Percentiles rank a stretch among this genome's conserved stretches.
These are phyloP conservation scores for Sporothrix globosa DNA, from an alignment of 2,329 filamentous ascomycete species.

Conservation along the genomic window DNA sequence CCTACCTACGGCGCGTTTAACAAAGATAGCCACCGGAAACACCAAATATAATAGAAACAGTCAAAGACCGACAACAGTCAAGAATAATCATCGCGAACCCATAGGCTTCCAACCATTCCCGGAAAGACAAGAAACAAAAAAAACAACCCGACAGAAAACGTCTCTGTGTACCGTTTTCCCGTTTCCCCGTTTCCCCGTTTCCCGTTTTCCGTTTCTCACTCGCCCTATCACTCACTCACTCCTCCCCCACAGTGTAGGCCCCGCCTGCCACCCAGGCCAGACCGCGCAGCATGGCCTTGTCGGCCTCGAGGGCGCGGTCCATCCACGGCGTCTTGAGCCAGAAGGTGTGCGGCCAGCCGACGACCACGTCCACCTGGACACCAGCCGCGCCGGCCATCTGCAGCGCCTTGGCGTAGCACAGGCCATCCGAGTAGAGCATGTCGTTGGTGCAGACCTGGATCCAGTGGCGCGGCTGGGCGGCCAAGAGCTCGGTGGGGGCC, in stretches of 20 bases:
- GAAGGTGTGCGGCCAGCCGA: slow-evolving; percentile 57
- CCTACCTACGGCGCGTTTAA: no score
- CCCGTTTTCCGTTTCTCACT: no score
- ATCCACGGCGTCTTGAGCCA: slow-evolving; percentile 54
- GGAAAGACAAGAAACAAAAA: no score
- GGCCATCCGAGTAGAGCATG: slow-evolving; percentile 55
- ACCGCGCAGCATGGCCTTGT: slow-evolving; percentile 49
- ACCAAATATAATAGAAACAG: not conserved
- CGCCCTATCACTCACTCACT: no score
- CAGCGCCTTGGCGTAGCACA: slow-evolving; percentile 53
- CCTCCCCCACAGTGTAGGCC: not conserved
- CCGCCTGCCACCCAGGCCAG: slow-evolving; percentile 46
- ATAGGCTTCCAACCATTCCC: no score
- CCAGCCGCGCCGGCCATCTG: slow-evolving; percentile 45
- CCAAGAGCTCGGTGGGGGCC: slow-evolving; percentile 40
- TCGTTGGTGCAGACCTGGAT: slow-evolving; percentile 57
- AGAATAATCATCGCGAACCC: no score
- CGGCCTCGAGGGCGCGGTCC: slow-evolving; percentile 47
- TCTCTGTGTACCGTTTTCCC: no score
- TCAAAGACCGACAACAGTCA: no score
- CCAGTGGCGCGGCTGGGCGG: slow-evolving; percentile 49
- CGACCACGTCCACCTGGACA: slow-evolving; percentile 49
- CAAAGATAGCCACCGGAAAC: not conserved
- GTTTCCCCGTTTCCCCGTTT: no score
- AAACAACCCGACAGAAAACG: no score